Evolutionary conservation across 176 grass and related monocot species (phyloP), one percentile per base, ranked within the genome.

Genomic region (Lolium multiflorum): DNA sequence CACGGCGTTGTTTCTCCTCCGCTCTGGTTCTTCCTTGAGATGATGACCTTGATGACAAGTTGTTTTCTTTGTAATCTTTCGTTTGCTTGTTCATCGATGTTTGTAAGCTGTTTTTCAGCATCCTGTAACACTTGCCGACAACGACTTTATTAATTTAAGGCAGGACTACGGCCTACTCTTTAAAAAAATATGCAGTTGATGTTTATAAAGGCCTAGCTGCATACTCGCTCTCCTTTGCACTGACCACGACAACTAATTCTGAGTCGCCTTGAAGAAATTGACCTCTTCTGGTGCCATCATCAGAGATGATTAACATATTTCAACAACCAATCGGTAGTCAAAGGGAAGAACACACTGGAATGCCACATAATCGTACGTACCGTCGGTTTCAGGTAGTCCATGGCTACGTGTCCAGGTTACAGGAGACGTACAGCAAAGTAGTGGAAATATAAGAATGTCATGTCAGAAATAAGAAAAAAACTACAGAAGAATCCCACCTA

Each of bases 251-350:
- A 44, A 79, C 43, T 72, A 79, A 72, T 64, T 82, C 31, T 78
- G 62, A 50, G 79, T 78, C 24, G 51, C 83, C 28, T 71, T 4
- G 41, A 14, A 71, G 51, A 71, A 78, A 86, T 82, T 82, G 84
- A 87, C 80, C 21, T 74, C 65, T 67, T 83, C 46, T 65, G 80
- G 66, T 56, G 66, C 31, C 46, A 66, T 57, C 74, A 58, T 55
- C 46, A 60, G 41, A 25, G 66, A 28, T 52, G 57, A 69, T 18
- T 22, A 9, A 21, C 60, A 10, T 6, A 84, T 37, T 65, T 26
- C 58, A 68, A 55, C 68, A 75, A 24, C 37, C 22, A 50, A 57
- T 16, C 3, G 13, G 8, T 9, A 21, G 84, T 82, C 64, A 87
- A 74, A 80, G 55, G 3, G 5, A 24, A 75, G 57, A 84, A 84